Percentiles rank a stretch among this genome's conserved stretches.
Conservation (phyloP, 1,284 basidiomycete species). For the Ganoderma resinaceum region DNA sequence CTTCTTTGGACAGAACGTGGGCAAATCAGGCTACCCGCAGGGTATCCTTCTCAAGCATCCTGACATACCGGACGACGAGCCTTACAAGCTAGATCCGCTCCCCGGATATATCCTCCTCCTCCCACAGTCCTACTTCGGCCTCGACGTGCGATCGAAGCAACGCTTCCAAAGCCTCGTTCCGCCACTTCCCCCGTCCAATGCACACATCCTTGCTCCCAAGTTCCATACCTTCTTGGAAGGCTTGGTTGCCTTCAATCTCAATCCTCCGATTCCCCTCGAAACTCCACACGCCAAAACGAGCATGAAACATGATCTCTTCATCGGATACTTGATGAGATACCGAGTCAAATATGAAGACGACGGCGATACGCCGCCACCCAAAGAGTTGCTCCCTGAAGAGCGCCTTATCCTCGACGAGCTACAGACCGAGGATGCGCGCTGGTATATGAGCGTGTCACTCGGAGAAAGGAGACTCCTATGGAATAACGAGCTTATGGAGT, state of each 20-base stretch:
- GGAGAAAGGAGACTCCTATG: not conserved
- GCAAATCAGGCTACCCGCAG: not conserved
- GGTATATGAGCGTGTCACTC: conserved; percentile 7
- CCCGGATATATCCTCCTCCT: conserved; percentile 13
- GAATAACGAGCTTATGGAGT: not conserved
- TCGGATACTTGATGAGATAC: conserved; percentile 10
- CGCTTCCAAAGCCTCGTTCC: too few relatives aligned
- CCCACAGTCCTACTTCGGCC: conserved; percentile 12
- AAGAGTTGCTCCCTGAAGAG: conserved; percentile 11
- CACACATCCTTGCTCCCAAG: conserved; percentile 13
- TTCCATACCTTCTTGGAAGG: conserved; percentile 19
- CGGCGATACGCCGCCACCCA: not conserved
- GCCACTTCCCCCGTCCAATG: too few relatives aligned
- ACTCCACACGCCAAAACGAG: conserved; percentile 5
- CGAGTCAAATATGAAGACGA: conserved; percentile 11
- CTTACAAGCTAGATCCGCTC: conserved; percentile 12
- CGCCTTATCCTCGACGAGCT: conserved; percentile 9
- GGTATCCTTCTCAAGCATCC: conserved; percentile 14
- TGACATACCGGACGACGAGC: conserved; percentile 16
- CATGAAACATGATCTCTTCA: conserved; percentile 13
- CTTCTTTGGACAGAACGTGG: not conserved
- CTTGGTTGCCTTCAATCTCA: conserved; percentile 13
- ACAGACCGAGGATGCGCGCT: conserved; percentile 12
- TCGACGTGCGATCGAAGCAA: too few relatives aligned
- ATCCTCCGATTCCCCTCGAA: conserved; percentile 9